phyloP scores from a whole-genome alignment of 1,284 basidiomycete species.

The Ganoderma boninense region DNA sequence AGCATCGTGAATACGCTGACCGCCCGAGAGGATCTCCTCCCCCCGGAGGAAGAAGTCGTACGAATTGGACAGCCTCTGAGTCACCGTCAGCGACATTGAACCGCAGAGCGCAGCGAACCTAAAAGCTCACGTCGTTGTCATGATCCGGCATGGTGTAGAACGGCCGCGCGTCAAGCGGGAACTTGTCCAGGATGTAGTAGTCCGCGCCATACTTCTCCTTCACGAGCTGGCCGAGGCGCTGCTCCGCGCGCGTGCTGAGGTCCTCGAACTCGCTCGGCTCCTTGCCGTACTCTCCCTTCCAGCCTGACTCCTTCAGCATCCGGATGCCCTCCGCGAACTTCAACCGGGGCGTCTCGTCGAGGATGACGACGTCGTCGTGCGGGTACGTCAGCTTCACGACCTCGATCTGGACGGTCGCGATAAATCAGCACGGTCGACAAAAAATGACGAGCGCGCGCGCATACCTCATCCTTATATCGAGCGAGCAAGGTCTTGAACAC shows the following conservation, averaged over 20 bases:
- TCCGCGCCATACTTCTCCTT: conserved; percentile 75
- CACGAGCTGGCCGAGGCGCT: conserved; percentile 67
- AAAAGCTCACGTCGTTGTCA: conserved; percentile 49
- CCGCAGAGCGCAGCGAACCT: background rate
- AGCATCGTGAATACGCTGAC: conserved; percentile 74
- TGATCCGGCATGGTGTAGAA: conserved; percentile 80
- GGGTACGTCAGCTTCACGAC: conserved; percentile 67
- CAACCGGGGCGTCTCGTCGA: conserved; percentile 59
- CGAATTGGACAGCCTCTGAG: conserved; percentile 63
- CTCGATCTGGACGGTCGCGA: conserved; percentile 50
- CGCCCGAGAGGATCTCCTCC: conserved; percentile 77
- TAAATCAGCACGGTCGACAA: background rate
- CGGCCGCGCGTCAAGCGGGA: conserved; percentile 68
- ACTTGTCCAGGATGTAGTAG: conserved; percentile 76
- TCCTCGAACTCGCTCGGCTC: conserved; percentile 57
- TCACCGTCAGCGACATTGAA: background rate
- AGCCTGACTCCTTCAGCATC: conserved; percentile 59
- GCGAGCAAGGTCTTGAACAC: conserved; percentile 48
- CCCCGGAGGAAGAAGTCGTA: conserved; percentile 83
- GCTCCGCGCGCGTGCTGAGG: conserved; percentile 60
- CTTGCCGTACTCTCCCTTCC: conserved; percentile 54
- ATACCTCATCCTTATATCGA: conserved; percentile 46
- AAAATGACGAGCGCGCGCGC: conserved; percentile 3
- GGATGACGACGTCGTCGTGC: conserved; percentile 56
- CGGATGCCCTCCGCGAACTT: conserved; percentile 67